These are phyloP conservation scores for Antitrichia curtipendula DNA, from an alignment of 225 moss, liverwort and hornwort species.

Conservation along the genomic window DNA sequence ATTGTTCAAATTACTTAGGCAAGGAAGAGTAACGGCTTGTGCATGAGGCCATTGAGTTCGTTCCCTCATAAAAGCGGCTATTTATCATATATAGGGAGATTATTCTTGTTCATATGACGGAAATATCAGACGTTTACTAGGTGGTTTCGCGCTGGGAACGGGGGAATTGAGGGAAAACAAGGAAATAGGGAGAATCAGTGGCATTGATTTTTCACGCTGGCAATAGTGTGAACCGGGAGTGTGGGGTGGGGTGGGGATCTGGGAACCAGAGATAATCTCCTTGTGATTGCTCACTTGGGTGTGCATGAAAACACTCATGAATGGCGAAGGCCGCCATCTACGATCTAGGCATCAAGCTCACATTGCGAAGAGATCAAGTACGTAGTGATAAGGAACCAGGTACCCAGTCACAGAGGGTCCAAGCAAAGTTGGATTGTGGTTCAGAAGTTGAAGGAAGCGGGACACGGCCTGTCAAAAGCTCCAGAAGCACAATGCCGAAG, in stretches of 20 bases:
- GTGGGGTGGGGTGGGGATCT: background rate
- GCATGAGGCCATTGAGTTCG: background rate
- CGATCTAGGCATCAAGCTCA: background rate
- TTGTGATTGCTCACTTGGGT: background rate
- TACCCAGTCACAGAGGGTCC: background rate
- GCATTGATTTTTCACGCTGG: background rate
- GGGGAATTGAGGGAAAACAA: background rate
- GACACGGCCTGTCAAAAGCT: constrained; percentile 38
- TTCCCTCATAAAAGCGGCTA: background rate
- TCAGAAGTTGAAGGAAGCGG: background rate
- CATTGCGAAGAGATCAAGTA: background rate
- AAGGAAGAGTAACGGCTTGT: background rate
- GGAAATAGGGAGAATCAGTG: background rate
- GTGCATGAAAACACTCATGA: background rate
- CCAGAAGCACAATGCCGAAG: constrained; percentile 53
- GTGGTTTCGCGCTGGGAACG: background rate
- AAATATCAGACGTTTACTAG: background rate
- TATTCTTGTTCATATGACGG: background rate
- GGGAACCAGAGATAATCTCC: background rate
- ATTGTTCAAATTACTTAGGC: background rate
- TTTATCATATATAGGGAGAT: background rate
- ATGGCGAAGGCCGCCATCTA: background rate
- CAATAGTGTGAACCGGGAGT: background rate
- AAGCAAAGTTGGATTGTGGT: background rate
- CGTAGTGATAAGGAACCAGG: background rate